phyloP scores from a whole-genome alignment of 306 rosid genomes.

The Hippophae gyantsensis region DNA sequence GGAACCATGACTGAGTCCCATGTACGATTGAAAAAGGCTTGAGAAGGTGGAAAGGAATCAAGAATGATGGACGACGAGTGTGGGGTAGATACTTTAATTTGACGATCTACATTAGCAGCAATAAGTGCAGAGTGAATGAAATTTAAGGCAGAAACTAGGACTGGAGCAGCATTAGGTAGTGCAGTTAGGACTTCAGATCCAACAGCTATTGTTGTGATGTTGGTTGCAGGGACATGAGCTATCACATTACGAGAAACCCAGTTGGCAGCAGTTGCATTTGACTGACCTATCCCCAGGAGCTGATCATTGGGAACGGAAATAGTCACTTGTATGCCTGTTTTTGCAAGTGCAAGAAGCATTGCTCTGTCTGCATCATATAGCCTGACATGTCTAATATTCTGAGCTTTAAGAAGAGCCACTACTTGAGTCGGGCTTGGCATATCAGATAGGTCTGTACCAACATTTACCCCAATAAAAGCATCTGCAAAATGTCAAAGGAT shows the following conservation, averaged over 20 bases:
- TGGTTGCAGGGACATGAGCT: slow-evolving; percentile 84
- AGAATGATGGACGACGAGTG: slow-evolving; percentile 78
- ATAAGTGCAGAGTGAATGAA: slow-evolving; percentile 88
- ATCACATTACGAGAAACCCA: slow-evolving; percentile 82
- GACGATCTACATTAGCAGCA: slow-evolving; percentile 72
- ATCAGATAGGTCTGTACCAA: slow-evolving; percentile 71
- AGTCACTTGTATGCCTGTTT: slow-evolving; percentile 64
- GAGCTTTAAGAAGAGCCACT: slow-evolving; percentile 79
- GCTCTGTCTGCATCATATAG: slow-evolving; percentile 72
- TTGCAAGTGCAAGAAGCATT: slow-evolving; percentile 75
- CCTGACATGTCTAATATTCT: slow-evolving; percentile 63
- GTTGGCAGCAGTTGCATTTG: slow-evolving; percentile 92
- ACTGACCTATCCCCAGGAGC: slow-evolving; percentile 85
- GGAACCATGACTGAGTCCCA: slow-evolving; percentile 90
- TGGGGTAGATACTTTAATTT: slow-evolving; percentile 76
- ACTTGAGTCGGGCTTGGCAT: slow-evolving; percentile 82
- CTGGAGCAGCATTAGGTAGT: slow-evolving; percentile 80
- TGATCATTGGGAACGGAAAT: slow-evolving; percentile 85
- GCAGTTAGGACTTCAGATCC: slow-evolving; percentile 81
- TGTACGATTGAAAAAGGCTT: slow-evolving; percentile 83
- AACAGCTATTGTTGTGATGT: slow-evolving; percentile 74
- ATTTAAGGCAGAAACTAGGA: slow-evolving; percentile 75
- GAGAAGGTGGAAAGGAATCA: slow-evolving; percentile 95
- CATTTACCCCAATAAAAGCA: slow-evolving; percentile 76
- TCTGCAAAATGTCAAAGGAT: slow-evolving; percentile 34